phyloP scores from a whole-genome alignment of 202 grass and related monocot species.

The Cymbopogon flexuosus region DNA sequence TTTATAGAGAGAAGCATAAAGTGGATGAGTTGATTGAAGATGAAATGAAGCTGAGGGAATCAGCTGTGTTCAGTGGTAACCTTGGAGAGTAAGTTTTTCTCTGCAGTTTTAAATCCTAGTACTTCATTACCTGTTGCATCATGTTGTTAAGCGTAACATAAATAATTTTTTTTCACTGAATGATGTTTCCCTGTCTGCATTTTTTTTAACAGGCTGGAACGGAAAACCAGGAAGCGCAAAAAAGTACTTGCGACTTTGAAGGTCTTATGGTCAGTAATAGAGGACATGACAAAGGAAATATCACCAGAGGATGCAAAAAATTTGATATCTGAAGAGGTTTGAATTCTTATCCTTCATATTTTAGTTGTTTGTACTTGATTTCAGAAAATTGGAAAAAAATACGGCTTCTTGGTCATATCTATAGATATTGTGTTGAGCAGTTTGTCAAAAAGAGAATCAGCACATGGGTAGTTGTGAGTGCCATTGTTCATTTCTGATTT shows the following conservation, averaged over 20 bases:
- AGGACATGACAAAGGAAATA: conserved; percentile 74
- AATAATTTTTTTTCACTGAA: conserved; percentile 5
- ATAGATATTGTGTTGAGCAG: background rate
- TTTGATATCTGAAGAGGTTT: conserved; percentile 90
- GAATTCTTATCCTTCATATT: conserved; percentile 25
- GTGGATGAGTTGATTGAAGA: conserved; percentile 82
- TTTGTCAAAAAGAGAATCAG: background rate
- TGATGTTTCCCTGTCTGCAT: background rate
- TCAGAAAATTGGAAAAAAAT: background rate
- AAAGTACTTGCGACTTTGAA: conserved; percentile 85
- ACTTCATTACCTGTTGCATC: background rate
- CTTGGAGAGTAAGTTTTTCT: conserved; percentile 69
- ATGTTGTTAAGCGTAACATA: conserved; percentile 13
- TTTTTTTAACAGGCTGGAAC: conserved; percentile 67
- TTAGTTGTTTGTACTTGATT: background rate
- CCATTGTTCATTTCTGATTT: background rate
- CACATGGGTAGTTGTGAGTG: background rate
- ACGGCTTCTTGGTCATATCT: background rate
- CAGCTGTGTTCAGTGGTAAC: conserved; percentile 70
- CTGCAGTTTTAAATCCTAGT: background rate
- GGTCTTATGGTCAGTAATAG: conserved; percentile 78
- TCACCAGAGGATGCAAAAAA: conserved; percentile 71
- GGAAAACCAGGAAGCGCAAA: conserved; percentile 80
- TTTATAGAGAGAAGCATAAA: conserved; percentile 82
- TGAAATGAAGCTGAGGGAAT: conserved; percentile 90